Evolutionary conservation across 495 filamentous ascomycete species (phyloP).

Genomic region (Annulohypoxylon nitens): DNA sequence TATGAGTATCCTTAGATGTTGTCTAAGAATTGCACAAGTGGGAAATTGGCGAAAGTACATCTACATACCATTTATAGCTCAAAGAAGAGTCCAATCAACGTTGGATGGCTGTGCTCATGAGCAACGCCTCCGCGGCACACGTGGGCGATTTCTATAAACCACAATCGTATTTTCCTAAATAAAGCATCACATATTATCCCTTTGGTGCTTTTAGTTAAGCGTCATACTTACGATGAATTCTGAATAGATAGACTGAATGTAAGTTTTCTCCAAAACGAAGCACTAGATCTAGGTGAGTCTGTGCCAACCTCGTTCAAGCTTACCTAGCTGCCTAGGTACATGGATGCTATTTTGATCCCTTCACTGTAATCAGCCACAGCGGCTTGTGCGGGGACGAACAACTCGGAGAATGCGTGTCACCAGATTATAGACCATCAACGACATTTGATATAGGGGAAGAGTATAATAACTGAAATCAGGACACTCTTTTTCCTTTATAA

Average conservation of each 20-base stretch:
- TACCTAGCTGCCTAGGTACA: not conserved
- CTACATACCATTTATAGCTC: not conserved
- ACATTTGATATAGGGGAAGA: not conserved
- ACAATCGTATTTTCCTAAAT: conserved; percentile 16
- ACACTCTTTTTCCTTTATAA: not conserved
- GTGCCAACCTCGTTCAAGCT: not conserved
- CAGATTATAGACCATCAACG: not conserved
- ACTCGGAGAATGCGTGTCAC: not conserved
- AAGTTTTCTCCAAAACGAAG: not conserved
- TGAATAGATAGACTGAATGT: conserved; percentile 12
- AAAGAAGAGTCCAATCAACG: not conserved
- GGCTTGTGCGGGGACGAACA: conserved; percentile 11
- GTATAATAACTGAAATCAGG: not conserved
- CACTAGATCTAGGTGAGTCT: not conserved
- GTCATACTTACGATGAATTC: not conserved
- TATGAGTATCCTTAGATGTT: not conserved
- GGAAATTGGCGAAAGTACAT: not conserved
- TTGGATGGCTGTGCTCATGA: conserved; percentile 22
- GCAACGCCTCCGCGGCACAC: conserved; percentile 20
- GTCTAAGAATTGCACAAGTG: not conserved
- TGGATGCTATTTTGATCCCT: conserved; percentile 5
- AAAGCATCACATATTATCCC: not conserved
- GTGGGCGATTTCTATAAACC: conserved; percentile 18
- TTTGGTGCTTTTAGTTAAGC: not conserved
- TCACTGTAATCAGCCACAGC: conserved; percentile 4